phyloP scores from a whole-genome alignment of 148 eudicot species.

The Rhododendron molle region DNA sequence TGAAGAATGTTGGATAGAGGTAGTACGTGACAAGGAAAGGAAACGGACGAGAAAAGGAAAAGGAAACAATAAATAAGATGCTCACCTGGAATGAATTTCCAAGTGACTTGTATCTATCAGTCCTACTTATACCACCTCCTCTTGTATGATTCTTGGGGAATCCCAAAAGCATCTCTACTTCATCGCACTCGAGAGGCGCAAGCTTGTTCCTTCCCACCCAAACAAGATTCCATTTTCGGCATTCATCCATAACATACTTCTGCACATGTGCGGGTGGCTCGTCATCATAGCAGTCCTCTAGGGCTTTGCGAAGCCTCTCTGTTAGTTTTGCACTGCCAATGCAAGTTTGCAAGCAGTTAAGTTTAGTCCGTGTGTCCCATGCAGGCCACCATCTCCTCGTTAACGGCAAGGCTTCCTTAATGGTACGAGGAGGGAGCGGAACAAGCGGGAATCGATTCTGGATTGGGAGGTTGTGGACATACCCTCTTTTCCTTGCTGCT shows the following conservation, averaged over 20 bases:
- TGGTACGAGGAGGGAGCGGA: conserved; percentile 71
- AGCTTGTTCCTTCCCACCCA: conserved; percentile 92
- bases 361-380: conserved; percentile 68
- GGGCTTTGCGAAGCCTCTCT: conserved; percentile 58
- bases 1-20: not conserved
- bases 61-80: not conserved
- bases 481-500: conserved; percentile 83
- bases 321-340: conserved; percentile 68
- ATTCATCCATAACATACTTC: conserved; percentile 53
- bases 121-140: conserved; percentile 90
- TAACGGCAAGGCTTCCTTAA: conserved; percentile 67
- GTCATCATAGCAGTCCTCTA: conserved; percentile 42
- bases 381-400: conserved; percentile 81
- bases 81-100: conserved; percentile 93
- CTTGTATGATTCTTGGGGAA: conserved; percentile 86
- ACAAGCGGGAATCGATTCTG: conserved; percentile 55
- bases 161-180: conserved; percentile 81
- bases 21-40: not conserved
- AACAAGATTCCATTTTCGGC: conserved; percentile 81
- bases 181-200: conserved; percentile 88
- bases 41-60: not conserved
- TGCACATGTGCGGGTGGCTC: conserved; percentile 59
- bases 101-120: conserved; percentile 79
- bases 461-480: conserved; percentile 77
- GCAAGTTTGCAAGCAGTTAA: conserved; percentile 84